phyloP scores from a whole-genome alignment of 106 monocot species.

The Dendrobium chrysotoxum region DNA sequence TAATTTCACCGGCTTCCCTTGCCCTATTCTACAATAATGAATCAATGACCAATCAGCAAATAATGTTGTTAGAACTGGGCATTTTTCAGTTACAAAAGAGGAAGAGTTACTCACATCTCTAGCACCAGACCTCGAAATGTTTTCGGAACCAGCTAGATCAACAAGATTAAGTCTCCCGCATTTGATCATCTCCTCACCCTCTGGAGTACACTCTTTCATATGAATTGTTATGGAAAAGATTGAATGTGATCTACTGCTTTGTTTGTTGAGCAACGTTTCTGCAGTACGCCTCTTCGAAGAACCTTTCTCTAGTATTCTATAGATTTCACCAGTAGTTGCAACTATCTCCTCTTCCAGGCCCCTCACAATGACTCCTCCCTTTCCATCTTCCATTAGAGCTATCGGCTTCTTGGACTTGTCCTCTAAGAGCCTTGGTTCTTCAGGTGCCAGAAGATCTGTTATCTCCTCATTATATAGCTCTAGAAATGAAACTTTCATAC shows the following conservation, averaged over 20 bases:
- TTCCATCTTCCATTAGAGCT: conserved; percentile 19
- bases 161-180: conserved; percentile 70
- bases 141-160: conserved; percentile 71
- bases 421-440: conserved; percentile 9
- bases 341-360: conserved; percentile 34
- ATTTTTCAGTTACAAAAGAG: background rate
- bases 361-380: conserved; percentile 16
- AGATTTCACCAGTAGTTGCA: conserved; percentile 41
- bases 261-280: conserved; percentile 63
- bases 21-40: conserved; percentile 41
- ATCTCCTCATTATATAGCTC: conserved; percentile 62
- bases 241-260: conserved; percentile 31
- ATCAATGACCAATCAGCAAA: background rate
- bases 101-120: conserved; percentile 40
- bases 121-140: conserved; percentile 60
- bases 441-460: conserved; percentile 17
- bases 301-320: conserved; percentile 54
- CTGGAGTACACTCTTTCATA: conserved; percentile 55
- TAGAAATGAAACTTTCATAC: conserved; percentile 59
- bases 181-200: conserved; percentile 65
- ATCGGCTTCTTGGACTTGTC: conserved; percentile 16
- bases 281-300: conserved; percentile 57
- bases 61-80: background rate
- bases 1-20: conserved; percentile 43
- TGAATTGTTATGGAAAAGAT: conserved; percentile 67